phyloP scores from a whole-genome alignment of 192 early-diverging fungal genomes.

The Coemansia sp. region DNA sequence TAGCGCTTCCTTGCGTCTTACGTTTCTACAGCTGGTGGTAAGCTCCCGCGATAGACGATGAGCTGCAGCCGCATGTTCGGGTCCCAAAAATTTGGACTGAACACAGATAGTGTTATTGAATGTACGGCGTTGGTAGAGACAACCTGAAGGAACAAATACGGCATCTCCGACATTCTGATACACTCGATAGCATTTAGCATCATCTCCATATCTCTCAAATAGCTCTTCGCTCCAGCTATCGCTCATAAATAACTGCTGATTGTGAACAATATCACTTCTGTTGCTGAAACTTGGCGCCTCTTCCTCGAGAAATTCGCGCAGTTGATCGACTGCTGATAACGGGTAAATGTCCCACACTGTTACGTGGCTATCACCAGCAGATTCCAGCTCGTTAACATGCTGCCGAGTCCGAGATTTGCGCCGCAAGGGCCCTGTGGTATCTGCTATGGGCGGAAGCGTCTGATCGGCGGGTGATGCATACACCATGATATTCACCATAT shows the following conservation, averaged over 20 bases:
- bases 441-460: background rate
- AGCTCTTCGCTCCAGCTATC: conserved; percentile 23
- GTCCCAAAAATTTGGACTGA: conserved; percentile 62
- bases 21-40: background rate
- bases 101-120: conserved; percentile 59
- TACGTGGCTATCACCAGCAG: background rate
- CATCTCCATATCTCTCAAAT: conserved; percentile 22
- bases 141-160: conserved; percentile 75
- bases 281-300: background rate
- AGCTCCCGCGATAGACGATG: conserved; percentile 17
- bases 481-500: conserved; percentile 71
- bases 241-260: conserved; percentile 12
- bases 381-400: background rate
- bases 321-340: conserved; percentile 21
- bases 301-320: conserved; percentile 44
- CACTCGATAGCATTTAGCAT: conserved; percentile 57
- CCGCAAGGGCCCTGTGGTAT: background rate
- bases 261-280: background rate
- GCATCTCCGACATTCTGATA: conserved; percentile 67
- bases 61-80: conserved; percentile 42
- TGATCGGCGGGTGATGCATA: conserved; percentile 24
- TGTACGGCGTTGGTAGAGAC: conserved; percentile 64
- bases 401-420: background rate
- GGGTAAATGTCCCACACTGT: conserved; percentile 69
- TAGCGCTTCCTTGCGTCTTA: conserved; percentile 22